Percentiles rank a stretch among this genome's conserved stretches.
phyloP scores from a whole-genome alignment of 2,329 filamentous ascomycete genomes.

The Ceratocystis eucalypticola region DNA sequence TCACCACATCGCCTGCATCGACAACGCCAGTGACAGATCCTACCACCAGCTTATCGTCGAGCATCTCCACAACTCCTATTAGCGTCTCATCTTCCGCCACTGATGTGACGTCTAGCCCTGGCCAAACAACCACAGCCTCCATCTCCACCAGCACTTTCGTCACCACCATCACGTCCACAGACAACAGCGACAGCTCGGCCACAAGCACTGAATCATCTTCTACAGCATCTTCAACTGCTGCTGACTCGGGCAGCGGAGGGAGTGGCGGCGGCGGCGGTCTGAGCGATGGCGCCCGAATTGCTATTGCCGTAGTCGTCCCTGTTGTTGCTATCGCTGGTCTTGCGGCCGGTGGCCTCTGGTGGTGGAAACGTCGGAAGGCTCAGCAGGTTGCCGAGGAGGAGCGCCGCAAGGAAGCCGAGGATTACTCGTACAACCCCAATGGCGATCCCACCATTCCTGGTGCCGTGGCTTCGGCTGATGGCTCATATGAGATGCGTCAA shows the following conservation, averaged over 20 bases:
- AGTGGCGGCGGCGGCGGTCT: conserved; percentile 33
- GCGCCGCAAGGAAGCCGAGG: conserved; percentile 88
- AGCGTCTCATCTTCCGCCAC: conserved; percentile 17
- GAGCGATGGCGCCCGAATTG: conserved; percentile 56
- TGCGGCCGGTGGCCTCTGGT: conserved; percentile 60
- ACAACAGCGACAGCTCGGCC: conserved; percentile 3
- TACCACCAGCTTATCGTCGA: background rate
- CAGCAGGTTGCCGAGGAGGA: conserved; percentile 75
- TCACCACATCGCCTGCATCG: conserved; percentile 15
- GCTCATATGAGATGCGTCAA: conserved; percentile 62
- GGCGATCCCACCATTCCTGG: conserved; percentile 65
- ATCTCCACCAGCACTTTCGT: conserved; percentile 21
- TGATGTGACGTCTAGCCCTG: conserved; percentile 14
- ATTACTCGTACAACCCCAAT: conserved; percentile 97
- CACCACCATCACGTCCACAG: conserved; percentile 22
- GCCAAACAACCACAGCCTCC: conserved; percentile 18
- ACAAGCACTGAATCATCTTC: conserved; percentile 20
- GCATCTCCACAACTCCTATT: conserved; percentile 20
- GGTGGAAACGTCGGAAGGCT: conserved; percentile 82
- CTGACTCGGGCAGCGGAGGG: conserved; percentile 23
- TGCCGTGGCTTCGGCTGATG: conserved; percentile 35
- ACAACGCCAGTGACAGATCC: background rate
- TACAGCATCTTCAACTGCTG: conserved; percentile 24
- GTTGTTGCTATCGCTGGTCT: conserved; percentile 77
- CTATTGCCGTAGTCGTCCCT: conserved; percentile 85